Evolutionary conservation across 768 basidiomycete species (phyloP).

Genomic region (Rhodotorula kratochvilovae): DNA sequence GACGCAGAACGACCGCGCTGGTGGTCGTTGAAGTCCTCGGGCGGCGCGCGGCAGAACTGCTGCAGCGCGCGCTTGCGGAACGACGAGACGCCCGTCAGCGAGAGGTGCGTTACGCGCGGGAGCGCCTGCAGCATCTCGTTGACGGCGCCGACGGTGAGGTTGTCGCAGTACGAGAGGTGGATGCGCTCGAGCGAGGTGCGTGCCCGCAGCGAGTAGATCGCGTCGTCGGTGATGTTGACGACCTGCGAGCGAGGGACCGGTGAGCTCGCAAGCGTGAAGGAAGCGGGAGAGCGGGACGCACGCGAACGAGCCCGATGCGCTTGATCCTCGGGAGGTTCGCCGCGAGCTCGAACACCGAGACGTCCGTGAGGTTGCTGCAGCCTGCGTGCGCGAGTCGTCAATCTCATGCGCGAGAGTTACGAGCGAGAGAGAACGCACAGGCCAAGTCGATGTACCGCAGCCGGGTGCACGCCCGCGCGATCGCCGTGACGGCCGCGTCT

Average conservation of each 20-base stretch:
- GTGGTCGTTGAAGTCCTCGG: conserved; percentile 80
- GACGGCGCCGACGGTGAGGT: conserved; percentile 84
- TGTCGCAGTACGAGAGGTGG: conserved; percentile 94
- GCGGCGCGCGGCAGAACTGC: conserved; percentile 80
- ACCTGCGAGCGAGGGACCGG: conserved; percentile 47
- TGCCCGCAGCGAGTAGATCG: conserved; percentile 79
- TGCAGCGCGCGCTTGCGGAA: conserved; percentile 82
- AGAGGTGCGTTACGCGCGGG: conserved; percentile 87
- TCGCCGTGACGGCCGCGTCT: conserved; percentile 73
- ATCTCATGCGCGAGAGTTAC: too few relatives aligned
- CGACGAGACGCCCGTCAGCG: conserved; percentile 90
- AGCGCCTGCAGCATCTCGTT: conserved; percentile 83
- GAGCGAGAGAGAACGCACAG: conserved; percentile 56
- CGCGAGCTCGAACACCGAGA: conserved; percentile 87
- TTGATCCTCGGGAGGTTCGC: conserved; percentile 75
- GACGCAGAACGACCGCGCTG: conserved; percentile 91
- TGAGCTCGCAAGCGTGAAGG: neutral
- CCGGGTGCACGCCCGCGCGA: conserved; percentile 81
- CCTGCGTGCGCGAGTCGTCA: conserved; percentile 52
- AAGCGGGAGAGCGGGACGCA: conserved; percentile 28
- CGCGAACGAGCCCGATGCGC: conserved; percentile 89
- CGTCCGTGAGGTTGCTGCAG: conserved; percentile 80
- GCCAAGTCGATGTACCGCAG: conserved; percentile 94
- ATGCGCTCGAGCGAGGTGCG: conserved; percentile 86
- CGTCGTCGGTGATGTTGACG: conserved; percentile 85